These are phyloP conservation scores for Wickerhamiella parazyma DNA, from an alignment of 805 yeast genomes.

Conservation along the genomic window DNA sequence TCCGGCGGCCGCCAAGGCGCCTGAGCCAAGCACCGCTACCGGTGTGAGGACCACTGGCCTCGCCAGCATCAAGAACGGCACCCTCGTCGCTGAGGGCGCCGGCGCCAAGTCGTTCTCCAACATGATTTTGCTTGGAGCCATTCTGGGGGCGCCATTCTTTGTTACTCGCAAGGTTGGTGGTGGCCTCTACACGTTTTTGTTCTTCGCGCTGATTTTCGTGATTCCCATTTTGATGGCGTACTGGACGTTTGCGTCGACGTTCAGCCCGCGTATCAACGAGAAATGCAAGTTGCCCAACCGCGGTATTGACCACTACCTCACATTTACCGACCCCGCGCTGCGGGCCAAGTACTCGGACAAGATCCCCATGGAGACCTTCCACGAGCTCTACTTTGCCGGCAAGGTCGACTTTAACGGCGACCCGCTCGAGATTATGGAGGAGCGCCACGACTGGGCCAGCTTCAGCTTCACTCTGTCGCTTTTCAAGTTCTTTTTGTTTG, in stretches of 20 bases:
- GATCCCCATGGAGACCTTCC: conserved; percentile 88
- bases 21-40: conserved; percentile 30
- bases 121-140: conserved; percentile 34
- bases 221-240: conserved; percentile 66
- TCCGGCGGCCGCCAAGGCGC: conserved; percentile 37
- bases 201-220: conserved; percentile 41
- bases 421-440: conserved; percentile 68
- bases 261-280: conserved; percentile 69
- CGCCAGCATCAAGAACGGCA: conserved; percentile 75
- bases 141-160: conserved; percentile 48
- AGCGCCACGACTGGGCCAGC: conserved; percentile 81
- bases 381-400: conserved; percentile 69
- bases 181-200: conserved; percentile 49
- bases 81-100: conserved; percentile 85
- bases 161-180: conserved; percentile 53
- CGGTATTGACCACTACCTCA: conserved; percentile 68
- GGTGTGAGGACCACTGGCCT: conserved; percentile 33
- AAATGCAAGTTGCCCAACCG: conserved; percentile 61
- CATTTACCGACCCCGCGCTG: conserved; percentile 62
- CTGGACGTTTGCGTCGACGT: conserved; percentile 69
- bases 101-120: conserved; percentile 68
- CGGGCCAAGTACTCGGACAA: conserved; percentile 55
- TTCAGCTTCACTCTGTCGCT: conserved; percentile 65
- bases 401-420: conserved; percentile 84
- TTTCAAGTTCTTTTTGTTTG: conserved; percentile 68